Percentiles rank a stretch among this genome's conserved stretches.
Evolutionary conservation across 495 filamentous ascomycete species (phyloP).

Genomic region (Venustampulla echinocandica): DNA sequence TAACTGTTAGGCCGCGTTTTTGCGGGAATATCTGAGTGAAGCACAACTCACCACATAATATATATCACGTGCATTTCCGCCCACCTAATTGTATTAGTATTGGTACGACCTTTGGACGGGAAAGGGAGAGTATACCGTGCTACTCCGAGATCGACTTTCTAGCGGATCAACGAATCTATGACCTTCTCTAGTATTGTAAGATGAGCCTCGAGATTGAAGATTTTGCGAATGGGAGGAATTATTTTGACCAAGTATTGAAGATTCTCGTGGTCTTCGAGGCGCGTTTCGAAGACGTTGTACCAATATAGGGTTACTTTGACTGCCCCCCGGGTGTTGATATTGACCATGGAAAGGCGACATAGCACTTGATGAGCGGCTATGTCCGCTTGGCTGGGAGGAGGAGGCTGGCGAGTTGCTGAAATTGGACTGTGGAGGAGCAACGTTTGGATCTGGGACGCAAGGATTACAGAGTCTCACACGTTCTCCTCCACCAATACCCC

Average conservation of each 20-base stretch:
- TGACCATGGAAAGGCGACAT: neutral
- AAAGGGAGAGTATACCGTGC: constrained; percentile 11
- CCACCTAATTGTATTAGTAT: neutral
- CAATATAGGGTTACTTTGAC: constrained; percentile 8
- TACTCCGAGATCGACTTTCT: constrained; percentile 15
- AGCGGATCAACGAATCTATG: neutral
- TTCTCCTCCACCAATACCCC: constrained; percentile 56
- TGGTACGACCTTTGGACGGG: neutral
- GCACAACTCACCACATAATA: too few species aligned
- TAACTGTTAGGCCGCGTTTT: too few species aligned
- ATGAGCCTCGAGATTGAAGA: neutral
- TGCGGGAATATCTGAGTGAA: too few species aligned
- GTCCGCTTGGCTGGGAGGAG: constrained; percentile 13
- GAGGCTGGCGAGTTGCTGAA: neutral
- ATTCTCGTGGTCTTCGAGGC: constrained; percentile 3
- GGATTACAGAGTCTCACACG: constrained; percentile 90
- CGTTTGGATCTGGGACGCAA: constrained; percentile 88
- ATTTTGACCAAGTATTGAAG: neutral
- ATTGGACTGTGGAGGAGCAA: constrained; percentile 42
- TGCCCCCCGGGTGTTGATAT: constrained; percentile 26
- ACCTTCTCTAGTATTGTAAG: neutral
- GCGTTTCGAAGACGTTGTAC: neutral
- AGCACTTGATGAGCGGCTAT: constrained; percentile 11
- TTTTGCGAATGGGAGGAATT: neutral
- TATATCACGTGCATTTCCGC: neutral